These are phyloP conservation scores for Diaporthe sp. DNA, from an alignment of 2,329 filamentous ascomycete species.

Conservation along the genomic window DNA sequence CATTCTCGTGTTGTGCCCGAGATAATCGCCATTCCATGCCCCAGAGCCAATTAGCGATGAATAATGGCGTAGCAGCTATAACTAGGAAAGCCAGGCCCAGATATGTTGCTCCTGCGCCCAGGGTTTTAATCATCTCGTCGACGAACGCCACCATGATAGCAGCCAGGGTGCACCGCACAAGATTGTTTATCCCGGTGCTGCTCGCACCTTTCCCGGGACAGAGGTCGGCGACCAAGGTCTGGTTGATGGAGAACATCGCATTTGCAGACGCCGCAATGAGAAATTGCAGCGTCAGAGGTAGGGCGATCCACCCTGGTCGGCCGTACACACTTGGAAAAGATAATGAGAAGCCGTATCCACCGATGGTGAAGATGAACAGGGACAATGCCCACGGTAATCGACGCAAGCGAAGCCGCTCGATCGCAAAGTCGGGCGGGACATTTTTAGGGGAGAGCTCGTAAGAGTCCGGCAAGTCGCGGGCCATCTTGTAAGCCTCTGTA, in stretches of 20 bases:
- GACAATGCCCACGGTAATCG: slow-evolving; percentile 56
- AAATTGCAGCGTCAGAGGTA: slow-evolving; percentile 50
- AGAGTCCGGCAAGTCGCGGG: slow-evolving; percentile 47
- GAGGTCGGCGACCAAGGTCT: slow-evolving; percentile 51
- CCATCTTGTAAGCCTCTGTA: slow-evolving; percentile 49
- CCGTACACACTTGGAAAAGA: slow-evolving; percentile 9
- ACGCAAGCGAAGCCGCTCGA: slow-evolving; percentile 56
- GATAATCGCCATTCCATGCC: slow-evolving; percentile 18
- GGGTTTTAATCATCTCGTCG: slow-evolving; percentile 39
- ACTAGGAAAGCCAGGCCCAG: slow-evolving; percentile 39
- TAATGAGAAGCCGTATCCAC: slow-evolving; percentile 53
- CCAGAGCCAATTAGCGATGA: slow-evolving; percentile 15
- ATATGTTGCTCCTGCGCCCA: slow-evolving; percentile 41
- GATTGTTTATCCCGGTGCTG: slow-evolving; percentile 53
- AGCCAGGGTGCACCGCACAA: slow-evolving; percentile 50
- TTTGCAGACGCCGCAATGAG: slow-evolving; percentile 54
- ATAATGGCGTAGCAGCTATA: background rate
- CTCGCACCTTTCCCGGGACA: slow-evolving; percentile 51
- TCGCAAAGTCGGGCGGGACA: slow-evolving; percentile 55
- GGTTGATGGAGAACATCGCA: slow-evolving; percentile 54
- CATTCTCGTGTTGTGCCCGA: background rate
- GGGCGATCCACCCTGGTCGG: slow-evolving; percentile 45
- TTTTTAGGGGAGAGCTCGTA: slow-evolving; percentile 47
- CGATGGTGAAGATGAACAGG: slow-evolving; percentile 53
- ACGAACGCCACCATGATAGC: slow-evolving; percentile 48